Base-by-base conservation (phyloP, 306 rosid genomes). In the Dalbergia oliveri region DNA sequence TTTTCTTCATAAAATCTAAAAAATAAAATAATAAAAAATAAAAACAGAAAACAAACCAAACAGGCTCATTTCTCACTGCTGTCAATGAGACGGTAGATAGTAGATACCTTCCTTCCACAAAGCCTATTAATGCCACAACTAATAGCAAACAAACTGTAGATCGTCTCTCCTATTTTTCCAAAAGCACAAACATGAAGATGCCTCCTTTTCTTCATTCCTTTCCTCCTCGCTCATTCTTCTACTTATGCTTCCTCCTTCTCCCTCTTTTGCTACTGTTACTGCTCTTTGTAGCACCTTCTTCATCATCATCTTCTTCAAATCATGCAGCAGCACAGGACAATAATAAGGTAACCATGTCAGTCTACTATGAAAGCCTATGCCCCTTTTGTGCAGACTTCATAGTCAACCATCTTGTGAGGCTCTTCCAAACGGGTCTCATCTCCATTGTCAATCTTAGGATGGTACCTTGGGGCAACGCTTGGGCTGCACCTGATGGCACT, bases 401-500 rank as follows among this genome's bases (percentile, higher is more conserved):
- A 60, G 97, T 88, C 19, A 91, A 93, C 66, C 88, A 85, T 81
- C 76, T 94, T 33, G 90, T 69, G 71, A 86, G 76, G 78, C 65
- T 93, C 86, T 94, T 94, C 83, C 84, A 88, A 83, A 93, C 87
- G 5, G 95, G 85, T 6, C 92, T 94, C 4, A 87, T 89, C 87
- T 84, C 92, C 82, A 50, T 85, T 83, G 88, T 93, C 15, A 66
- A 91, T 77, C 97, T 94, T 83, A 87, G 94, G 61, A 11, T 94
- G 95, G 31, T 90, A 33, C 97, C 99, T 16, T 94, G 99, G 97
- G 99, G 99, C 13, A 94, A 94, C 12, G 90, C 99, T 65, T 76
- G 84, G 90, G 70, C 87, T 83, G 58, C 87, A 16, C 77, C 91
- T 12, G 61, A 90, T 79, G 91, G 87, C 81, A 44, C 88, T 74